Conservation (phyloP, 177 flowering plant genomes). For the Vitis hybrid region DNA sequence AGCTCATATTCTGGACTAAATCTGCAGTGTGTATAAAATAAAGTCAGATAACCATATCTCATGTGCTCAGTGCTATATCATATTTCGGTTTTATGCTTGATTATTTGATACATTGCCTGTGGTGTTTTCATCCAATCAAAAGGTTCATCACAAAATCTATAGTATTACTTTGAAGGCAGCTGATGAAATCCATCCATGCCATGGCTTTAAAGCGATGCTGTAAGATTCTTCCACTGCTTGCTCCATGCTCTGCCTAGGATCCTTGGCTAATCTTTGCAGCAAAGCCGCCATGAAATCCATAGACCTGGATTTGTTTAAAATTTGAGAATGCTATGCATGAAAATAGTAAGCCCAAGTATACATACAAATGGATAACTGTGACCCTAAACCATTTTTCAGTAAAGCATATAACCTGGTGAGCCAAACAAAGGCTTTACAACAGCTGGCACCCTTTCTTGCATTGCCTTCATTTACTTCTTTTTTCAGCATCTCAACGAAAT, state of each 20-base stretch:
- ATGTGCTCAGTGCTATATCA: too few relatives aligned
- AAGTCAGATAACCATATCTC: too few relatives aligned
- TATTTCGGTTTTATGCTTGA: too few relatives aligned
- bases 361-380: background rate
- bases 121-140: too few relatives aligned
- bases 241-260: conserved; percentile 48
- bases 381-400: background rate
- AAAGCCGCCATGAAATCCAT: conserved; percentile 64
- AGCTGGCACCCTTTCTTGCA: conserved; percentile 55
- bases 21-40: too few relatives aligned
- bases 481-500: conserved; percentile 70
- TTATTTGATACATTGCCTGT: too few relatives aligned
- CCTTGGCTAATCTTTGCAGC: conserved; percentile 44
- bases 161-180: conserved; percentile 71
- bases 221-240: conserved; percentile 74
- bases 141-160: too few relatives aligned
- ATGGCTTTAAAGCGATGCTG: conserved; percentile 62
- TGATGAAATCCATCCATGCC: conserved; percentile 94
- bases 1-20: background rate
- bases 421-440: conserved; percentile 77
- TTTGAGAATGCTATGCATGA: background rate
- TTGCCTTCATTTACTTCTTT: conserved; percentile 63
- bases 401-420: conserved; percentile 71
- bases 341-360: background rate
- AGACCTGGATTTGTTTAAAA: conserved; percentile 39